phyloP scores from a whole-genome alignment of 208 protist genomes.

The Histomonas meleagridis region DNA sequence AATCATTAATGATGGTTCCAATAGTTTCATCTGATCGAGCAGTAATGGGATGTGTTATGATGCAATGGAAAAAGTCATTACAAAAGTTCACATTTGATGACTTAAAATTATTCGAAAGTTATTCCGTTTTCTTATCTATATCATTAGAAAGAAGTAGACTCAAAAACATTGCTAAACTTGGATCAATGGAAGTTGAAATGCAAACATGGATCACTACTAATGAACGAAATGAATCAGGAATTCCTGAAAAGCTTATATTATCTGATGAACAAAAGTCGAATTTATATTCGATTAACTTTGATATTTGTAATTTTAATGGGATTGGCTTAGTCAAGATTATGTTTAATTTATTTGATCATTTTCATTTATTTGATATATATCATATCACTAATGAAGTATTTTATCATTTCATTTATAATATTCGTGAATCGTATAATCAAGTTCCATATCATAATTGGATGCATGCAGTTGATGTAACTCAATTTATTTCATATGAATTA shows the following conservation, averaged over 20 bases:
- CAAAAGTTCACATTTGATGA: conserved; percentile 1
- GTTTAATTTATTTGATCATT: conserved; percentile 37
- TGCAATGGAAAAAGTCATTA: conserved; percentile 22
- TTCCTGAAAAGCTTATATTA: neutral
- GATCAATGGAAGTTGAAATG: neutral
- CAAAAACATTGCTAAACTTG: neutral
- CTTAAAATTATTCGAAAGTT: neutral
- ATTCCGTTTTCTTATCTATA: neutral
- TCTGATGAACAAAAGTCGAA: neutral
- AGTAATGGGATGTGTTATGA: neutral
- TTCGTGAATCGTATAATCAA: conserved; percentile 35
- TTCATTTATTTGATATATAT: conserved; percentile 22
- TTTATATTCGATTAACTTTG: neutral
- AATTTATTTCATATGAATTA: conserved; percentile 51
- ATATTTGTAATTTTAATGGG: neutral
- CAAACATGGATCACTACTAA: neutral
- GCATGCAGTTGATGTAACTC: conserved; percentile 60
- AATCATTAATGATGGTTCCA: neutral
- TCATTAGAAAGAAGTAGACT: neutral
- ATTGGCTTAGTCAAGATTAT: neutral
- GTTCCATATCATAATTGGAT: conserved; percentile 63
- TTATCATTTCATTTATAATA: neutral
- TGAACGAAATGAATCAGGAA: neutral
- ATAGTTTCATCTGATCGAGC: neutral
- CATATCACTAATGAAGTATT: neutral